phyloP scores from a whole-genome alignment of 352 stramenopile genomes.

The Globisporangium heterothallicum region DNA sequence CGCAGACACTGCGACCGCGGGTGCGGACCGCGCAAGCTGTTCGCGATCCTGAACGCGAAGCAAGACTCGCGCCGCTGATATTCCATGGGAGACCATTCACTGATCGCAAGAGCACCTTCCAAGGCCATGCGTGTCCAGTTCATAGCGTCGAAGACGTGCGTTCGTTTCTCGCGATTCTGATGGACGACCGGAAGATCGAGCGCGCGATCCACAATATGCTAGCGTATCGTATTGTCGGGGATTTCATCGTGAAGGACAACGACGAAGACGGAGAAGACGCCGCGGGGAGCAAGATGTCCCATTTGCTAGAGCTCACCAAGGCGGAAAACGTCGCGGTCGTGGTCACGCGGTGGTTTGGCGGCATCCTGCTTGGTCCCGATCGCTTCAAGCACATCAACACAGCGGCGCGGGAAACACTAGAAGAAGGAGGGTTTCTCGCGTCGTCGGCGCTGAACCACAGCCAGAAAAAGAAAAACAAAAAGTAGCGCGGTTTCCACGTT shows the following conservation, averaged over 20 bases:
- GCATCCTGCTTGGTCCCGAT: constrained; percentile 78
- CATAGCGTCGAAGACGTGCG: constrained; percentile 68
- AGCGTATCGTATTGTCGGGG: constrained; percentile 73
- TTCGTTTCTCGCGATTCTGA: constrained; percentile 69
- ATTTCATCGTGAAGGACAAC: constrained; percentile 78
- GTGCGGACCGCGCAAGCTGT: constrained; percentile 56
- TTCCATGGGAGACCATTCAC: constrained; percentile 62
- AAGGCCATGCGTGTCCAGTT: constrained; percentile 58
- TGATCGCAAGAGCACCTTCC: constrained; percentile 85
- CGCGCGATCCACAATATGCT: constrained; percentile 87
- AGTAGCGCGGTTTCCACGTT: constrained; percentile 12
- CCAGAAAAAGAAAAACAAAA: constrained; percentile 52
- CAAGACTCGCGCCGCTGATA: constrained; percentile 46
- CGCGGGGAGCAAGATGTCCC: constrained; percentile 76
- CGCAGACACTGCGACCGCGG: constrained; percentile 54
- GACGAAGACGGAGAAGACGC: constrained; percentile 83
- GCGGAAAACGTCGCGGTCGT: constrained; percentile 80
- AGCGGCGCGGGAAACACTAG: constrained; percentile 60
- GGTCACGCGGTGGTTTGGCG: constrained; percentile 82
- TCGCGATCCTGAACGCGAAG: constrained; percentile 52
- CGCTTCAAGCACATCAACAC: constrained; percentile 86
- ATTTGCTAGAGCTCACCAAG: constrained; percentile 74
- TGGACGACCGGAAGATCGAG: constrained; percentile 80
- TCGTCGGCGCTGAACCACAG: constrained; percentile 16
- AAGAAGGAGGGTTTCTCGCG: constrained; percentile 59